phyloP scores from a whole-genome alignment of 2,329 filamentous ascomycete species.

The Pseudogymnoascus sp. region DNA sequence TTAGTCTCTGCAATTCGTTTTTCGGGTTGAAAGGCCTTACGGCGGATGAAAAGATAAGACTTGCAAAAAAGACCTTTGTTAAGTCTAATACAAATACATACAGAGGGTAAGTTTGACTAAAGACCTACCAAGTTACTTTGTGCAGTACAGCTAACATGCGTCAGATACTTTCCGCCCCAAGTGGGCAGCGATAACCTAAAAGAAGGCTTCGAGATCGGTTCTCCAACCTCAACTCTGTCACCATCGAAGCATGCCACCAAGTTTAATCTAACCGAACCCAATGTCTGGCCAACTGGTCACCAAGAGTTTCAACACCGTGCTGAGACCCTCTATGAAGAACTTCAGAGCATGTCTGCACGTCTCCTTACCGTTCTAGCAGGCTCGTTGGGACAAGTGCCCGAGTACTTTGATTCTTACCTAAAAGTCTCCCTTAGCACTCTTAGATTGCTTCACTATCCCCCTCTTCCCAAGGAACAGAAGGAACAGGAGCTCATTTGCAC shows the following conservation, averaged over 20 bases:
- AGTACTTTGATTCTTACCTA: slow-evolving; percentile 36
- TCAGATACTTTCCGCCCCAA: slow-evolving; percentile 38
- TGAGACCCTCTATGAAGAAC: slow-evolving; percentile 33
- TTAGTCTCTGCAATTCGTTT: slow-evolving; percentile 33
- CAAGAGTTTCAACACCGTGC: slow-evolving; percentile 23
- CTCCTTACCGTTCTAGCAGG: slow-evolving; percentile 34
- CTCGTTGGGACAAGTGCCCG: slow-evolving; percentile 31
- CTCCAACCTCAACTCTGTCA: slow-evolving; percentile 17
- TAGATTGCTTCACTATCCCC: slow-evolving; percentile 38
- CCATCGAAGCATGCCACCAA: slow-evolving; percentile 17
- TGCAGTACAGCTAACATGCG: not conserved
- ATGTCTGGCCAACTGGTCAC: slow-evolving; percentile 31
- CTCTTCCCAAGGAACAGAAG: slow-evolving; percentile 16
- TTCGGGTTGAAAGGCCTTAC: slow-evolving; percentile 28
- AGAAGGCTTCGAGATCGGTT: slow-evolving; percentile 40
- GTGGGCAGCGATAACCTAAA: slow-evolving; percentile 35
- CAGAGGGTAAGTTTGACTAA: slow-evolving; percentile 28
- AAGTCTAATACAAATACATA: slow-evolving; percentile 36
- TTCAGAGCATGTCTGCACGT: slow-evolving; percentile 32
- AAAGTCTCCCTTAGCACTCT: slow-evolving; percentile 36
- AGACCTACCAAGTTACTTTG: not conserved
- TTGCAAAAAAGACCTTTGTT: slow-evolving; percentile 37
- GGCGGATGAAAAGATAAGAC: slow-evolving; percentile 31
- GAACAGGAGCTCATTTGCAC: slow-evolving; percentile 29
- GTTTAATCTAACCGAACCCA: slow-evolving; percentile 34